Base-by-base conservation (phyloP, 495 filamentous ascomycete genomes). In the Xylaria grammica region DNA sequence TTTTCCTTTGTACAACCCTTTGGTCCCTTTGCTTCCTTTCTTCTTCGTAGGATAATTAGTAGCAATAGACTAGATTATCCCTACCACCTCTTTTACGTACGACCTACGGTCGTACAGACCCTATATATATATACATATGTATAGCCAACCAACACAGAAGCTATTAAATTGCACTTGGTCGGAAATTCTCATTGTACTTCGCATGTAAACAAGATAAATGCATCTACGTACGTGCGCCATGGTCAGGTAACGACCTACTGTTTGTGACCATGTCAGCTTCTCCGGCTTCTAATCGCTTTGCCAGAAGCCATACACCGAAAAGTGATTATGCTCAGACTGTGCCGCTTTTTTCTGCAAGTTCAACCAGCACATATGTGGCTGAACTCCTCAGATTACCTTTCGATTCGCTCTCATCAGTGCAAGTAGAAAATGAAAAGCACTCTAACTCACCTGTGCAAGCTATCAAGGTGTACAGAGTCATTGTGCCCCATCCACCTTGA, bases 351-450 rank as follows among this genome's bases (percentile, higher is more conserved):
- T 65, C 63, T 54, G 45, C 63, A 65, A 22, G 63, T 13, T 60
- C 55, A 60, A 60, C 63, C 63, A 65, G 49, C 22, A 32, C 22
- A 46, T 60, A 19, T 20, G 49, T 40, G 63, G 63, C 55, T 65
- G 40, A 65, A 24, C 56, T 27, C 11, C 6, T 65, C 54, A 54
- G 63, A 60, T 65, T 65, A 65, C 63, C 63, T 57, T 59, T 51
- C 40, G 17, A 44, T 10, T 52, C 32, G 36, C 32, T 26, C 9
- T 65, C 63, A 65, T 65, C 63, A 65, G 10, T 30, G 55, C 55
- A 48, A 38, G 19, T 2, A 26, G 13, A 9, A 53, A 34, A 65
- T 17, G n/a, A 54, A 52, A 58, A 42, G 9, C 8, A 51, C 19
- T 32, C 42, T 15, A 40, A 48, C 52, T 64, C 53, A 64, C 60